Conservation (phyloP, 306 rosid species). For the Gleditsia sinensis region DNA sequence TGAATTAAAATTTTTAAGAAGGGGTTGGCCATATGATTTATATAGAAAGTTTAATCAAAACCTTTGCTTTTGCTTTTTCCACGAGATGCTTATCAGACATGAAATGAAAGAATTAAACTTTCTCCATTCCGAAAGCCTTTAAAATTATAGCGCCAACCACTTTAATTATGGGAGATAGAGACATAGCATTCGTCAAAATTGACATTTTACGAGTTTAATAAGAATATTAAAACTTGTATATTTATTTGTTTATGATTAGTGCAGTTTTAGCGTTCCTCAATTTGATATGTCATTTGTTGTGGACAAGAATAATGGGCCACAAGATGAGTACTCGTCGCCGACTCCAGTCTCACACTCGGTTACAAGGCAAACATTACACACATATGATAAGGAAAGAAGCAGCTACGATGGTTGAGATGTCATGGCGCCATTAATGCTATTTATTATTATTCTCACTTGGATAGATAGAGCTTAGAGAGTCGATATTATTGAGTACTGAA, state of each 20-base stretch:
- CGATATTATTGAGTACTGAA: no score
- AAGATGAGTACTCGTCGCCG: slow-evolving; percentile 3
- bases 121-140: slow-evolving; percentile 8
- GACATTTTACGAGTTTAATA: not conserved
- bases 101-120: slow-evolving; percentile 20
- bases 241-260: no score
- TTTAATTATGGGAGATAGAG: slow-evolving; percentile 35
- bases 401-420: not conserved
- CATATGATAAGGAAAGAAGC: slow-evolving; percentile 29
- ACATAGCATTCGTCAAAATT: slow-evolving; percentile 22
- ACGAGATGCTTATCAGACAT: slow-evolving; percentile 2
- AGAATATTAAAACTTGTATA: no score
- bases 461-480: no score
- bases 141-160: slow-evolving; percentile 20
- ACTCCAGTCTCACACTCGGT: not conserved
- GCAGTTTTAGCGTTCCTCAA: not conserved
- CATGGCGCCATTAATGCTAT: slow-evolving; percentile 3
- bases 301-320: not conserved
- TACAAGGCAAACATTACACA: not conserved
- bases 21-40: not conserved
- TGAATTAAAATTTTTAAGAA: not conserved
- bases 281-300: slow-evolving; percentile 4
- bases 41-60: slow-evolving; percentile 9
- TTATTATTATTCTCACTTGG: not conserved
- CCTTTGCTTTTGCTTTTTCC: slow-evolving; percentile 12